Evolutionary conservation across 306 rosid genomes (phyloP).

Genomic region (Lathyrus oleraceus): DNA sequence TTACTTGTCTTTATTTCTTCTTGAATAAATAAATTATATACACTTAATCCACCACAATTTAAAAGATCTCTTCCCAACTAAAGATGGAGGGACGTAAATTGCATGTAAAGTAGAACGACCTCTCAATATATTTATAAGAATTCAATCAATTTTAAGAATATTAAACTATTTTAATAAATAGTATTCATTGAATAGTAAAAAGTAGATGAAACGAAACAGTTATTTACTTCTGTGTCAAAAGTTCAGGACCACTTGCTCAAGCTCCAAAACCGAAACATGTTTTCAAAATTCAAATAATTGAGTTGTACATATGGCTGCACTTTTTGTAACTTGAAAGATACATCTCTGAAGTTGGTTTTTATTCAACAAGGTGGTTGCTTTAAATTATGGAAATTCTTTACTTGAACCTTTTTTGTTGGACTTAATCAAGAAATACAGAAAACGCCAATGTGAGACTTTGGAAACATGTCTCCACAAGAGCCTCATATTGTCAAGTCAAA

Average conservation of each 20-base stretch:
- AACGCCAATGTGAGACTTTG: conserved; percentile 5
- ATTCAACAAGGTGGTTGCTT: conserved; percentile 19
- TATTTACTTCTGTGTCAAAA: neutral
- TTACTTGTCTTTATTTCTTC: too few species aligned
- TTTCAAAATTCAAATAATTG: conserved; percentile 36
- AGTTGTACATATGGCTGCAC: neutral
- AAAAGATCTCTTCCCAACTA: neutral
- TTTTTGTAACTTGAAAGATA: conserved; percentile 18
- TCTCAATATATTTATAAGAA: neutral
- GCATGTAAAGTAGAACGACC: neutral
- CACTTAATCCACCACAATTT: neutral
- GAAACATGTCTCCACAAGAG: conserved; percentile 14
- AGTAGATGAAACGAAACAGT: neutral
- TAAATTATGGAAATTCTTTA: neutral
- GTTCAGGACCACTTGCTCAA: neutral
- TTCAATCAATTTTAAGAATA: neutral
- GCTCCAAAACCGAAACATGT: neutral
- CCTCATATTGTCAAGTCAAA: conserved; percentile 5
- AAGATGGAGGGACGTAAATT: neutral
- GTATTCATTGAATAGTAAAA: neutral
- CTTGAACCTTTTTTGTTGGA: neutral
- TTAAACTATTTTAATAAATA: neutral
- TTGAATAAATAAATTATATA: neutral
- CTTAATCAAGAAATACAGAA: conserved; percentile 22
- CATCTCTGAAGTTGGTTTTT: conserved; percentile 13